Base-by-base conservation (phyloP, 805 yeast species). In the Scheffersomyces lignosus region DNA sequence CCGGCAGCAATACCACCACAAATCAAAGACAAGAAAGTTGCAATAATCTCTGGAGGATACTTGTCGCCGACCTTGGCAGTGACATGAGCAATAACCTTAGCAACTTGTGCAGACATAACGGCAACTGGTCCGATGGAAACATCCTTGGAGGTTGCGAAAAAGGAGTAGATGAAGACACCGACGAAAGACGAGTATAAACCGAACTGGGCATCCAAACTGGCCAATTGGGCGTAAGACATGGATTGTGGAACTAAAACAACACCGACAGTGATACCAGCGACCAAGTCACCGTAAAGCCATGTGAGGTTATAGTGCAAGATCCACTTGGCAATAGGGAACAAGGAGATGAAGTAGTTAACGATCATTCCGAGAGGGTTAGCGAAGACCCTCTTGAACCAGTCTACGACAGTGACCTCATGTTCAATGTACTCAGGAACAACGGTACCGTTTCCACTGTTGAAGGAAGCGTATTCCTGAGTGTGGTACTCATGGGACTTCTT, bases 111-210 rank as follows among this genome's bases (percentile, higher is more conserved):
- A 12, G 95, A 85, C 96, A 90, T 89, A 39, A 90, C 97, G 9
- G 97, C 97, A 25, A 90, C 97, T 8, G 97, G 97, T 18, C 97
- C 97, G 51, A 90, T 89, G 43, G 95, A 84, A 26, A 90, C 96
- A 71, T 90, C 97, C 62, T 90, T 90, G 16, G 95, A 85, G 10
- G 97, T 90, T 10, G 97, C 97, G 64, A 90, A 90, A 52, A 90
- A 76, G 33, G 95, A 83, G 61, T 90, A 90, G 35, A 85, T 78
- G 54, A 88, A 75, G 9, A 89, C 95, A 56, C 97, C 97, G 31
- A 90, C 82, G 54, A 90, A 90, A 0, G 95, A 86, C 10, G 96
- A 87, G 63, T 90, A 90, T 31, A 90, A 75, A 33, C 97, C 97
- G 51, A 81, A 90, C 59, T 89, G 83, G 4, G 96, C 80, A 4